Conservation (phyloP, 2,329 filamentous ascomycete genomes). For the Kalaharituber pfeilii region DNA sequence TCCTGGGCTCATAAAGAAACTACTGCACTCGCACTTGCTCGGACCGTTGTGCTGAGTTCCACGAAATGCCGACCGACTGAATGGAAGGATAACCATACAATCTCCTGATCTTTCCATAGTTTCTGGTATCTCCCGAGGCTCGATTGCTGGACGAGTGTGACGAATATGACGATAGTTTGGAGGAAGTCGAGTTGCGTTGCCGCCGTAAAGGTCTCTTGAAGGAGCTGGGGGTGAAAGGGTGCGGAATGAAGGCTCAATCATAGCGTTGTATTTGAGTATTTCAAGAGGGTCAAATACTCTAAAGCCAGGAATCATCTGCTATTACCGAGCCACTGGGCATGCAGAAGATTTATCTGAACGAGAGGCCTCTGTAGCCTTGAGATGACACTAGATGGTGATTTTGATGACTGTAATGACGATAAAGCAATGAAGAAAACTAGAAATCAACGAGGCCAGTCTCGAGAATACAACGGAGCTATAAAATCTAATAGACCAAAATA, state of each 20-base stretch:
- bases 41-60: not conserved
- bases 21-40: not conserved
- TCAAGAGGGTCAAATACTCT: too few species aligned
- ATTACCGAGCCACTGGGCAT: not conserved
- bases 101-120: not conserved
- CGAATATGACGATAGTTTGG: not conserved
- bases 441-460: not conserved
- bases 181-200: not conserved
- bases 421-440: not conserved
- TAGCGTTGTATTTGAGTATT: too few species aligned
- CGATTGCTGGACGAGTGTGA: not conserved
- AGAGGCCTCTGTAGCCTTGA: not conserved
- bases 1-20: conserved; percentile 1
- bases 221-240: not conserved
- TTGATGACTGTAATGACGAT: not conserved
- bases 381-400: not conserved
- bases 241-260: not conserved
- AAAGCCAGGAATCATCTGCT: too few species aligned
- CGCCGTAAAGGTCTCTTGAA: not conserved
- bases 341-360: not conserved
- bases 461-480: not conserved
- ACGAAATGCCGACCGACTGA: not conserved
- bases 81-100: not conserved
- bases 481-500: not conserved
- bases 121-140: not conserved